Evolutionary conservation across 2,329 filamentous ascomycete genomes (phyloP).

Genomic region (Exophiala calicioides): DNA sequence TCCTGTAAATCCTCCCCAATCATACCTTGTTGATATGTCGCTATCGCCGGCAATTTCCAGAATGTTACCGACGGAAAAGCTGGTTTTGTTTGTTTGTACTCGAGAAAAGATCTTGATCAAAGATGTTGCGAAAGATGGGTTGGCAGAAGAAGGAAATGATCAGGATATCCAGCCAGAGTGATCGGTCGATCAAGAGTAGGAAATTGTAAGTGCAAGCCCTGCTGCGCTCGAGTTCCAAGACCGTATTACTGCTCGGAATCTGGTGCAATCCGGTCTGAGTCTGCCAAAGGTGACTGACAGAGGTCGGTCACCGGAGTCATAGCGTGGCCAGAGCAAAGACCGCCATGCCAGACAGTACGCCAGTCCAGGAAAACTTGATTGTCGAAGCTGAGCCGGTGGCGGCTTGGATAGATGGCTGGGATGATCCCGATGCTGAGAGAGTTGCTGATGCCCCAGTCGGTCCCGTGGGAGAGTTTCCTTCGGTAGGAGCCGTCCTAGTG

Average conservation of each 20-base stretch:
- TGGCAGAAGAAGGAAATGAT: slow-evolving; percentile 7
- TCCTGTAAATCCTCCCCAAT: background rate
- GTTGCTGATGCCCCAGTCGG: slow-evolving; percentile 14
- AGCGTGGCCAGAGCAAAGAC: slow-evolving; percentile 11
- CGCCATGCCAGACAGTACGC: slow-evolving; percentile 14
- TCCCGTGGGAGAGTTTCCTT: background rate
- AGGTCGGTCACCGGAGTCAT: slow-evolving; percentile 1
- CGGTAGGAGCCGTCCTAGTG: slow-evolving; percentile 4
- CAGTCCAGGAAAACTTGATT: slow-evolving; percentile 2
- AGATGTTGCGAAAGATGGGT: slow-evolving; percentile 6
- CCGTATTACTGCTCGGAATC: slow-evolving; percentile 5
- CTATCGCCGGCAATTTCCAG: slow-evolving; percentile 22
- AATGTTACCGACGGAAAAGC: slow-evolving; percentile 17
- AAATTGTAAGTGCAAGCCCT: slow-evolving; percentile 19
- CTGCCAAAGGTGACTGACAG: background rate
- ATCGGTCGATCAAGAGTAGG: background rate
- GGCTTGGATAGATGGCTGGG: slow-evolving; percentile 12
- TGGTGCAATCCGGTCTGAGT: background rate
- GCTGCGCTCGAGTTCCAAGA: slow-evolving; percentile 16
- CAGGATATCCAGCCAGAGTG: slow-evolving; percentile 10
- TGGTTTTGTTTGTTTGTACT: slow-evolving; percentile 1
- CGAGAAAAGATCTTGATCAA: background rate
- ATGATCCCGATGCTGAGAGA: slow-evolving; percentile 15
- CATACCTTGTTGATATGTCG: slow-evolving; percentile 7
- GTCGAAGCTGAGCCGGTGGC: slow-evolving; percentile 16